Conservation (phyloP, 2,329 filamentous ascomycete genomes). For the Venturia aucupariae region DNA sequence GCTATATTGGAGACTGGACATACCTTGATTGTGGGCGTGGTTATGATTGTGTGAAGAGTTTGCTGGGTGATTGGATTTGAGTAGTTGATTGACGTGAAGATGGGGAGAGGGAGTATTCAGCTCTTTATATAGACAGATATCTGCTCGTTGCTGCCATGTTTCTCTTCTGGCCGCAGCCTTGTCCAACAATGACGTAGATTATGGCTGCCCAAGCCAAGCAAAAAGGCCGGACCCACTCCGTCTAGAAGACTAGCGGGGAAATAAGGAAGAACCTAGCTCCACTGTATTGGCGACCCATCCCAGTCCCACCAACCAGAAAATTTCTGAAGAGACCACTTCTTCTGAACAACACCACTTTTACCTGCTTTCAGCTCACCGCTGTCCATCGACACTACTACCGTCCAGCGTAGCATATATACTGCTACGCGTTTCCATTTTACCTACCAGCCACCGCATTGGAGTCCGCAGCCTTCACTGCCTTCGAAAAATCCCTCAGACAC, state of each 20-base stretch:
- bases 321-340: neutral
- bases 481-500: slow-evolving; percentile 4
- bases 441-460: neutral
- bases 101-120: neutral
- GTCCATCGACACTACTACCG: neutral
- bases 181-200: neutral
- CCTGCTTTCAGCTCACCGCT: neutral
- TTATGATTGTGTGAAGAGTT: neutral
- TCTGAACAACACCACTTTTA: neutral
- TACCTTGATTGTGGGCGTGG: neutral
- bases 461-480: neutral
- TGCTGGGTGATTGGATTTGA: neutral
- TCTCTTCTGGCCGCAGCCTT: neutral
- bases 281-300: too few species aligned
- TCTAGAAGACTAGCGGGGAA: neutral
- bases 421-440: neutral
- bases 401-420: neutral
- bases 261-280: neutral
- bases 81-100: neutral
- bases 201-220: neutral
- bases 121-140: neutral
- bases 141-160: neutral
- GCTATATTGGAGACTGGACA: neutral
- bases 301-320: neutral
- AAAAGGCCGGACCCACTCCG: neutral